Evolutionary conservation across 768 basidiomycete species (phyloP).

Genomic region (Peribolospora baueri): DNA sequence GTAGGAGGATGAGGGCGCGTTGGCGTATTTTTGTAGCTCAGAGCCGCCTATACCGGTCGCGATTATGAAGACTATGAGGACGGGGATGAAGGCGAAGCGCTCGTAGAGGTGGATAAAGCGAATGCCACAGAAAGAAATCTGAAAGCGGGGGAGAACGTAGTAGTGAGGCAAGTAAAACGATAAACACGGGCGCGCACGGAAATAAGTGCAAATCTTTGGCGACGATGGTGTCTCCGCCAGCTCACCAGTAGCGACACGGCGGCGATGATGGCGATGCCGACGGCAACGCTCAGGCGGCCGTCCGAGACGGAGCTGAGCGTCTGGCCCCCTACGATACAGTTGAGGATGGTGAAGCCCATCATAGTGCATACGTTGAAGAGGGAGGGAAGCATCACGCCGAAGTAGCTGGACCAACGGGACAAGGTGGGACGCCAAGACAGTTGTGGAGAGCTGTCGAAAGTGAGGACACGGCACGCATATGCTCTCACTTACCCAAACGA

Average conservation of each 20-base stretch:
- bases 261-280: conserved; percentile 1
- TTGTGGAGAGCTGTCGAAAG: background rate
- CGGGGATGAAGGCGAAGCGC: background rate
- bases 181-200: no score
- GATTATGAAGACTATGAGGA: conserved; percentile 3
- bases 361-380: background rate
- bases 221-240: background rate
- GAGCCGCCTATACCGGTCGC: background rate
- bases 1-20: background rate
- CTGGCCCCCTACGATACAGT: background rate
- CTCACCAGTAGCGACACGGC: background rate
- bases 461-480: background rate
- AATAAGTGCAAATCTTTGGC: background rate
- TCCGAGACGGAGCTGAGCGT: background rate
- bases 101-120: background rate
- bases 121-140: background rate
- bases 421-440: background rate
- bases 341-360: background rate
- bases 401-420: background rate
- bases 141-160: no score
- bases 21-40: background rate
- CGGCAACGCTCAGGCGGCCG: background rate
- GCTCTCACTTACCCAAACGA: background rate
- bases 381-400: background rate
- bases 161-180: no score